Percentiles rank a stretch among this genome's conserved stretches.
These are phyloP conservation scores for Isabelozyma gotoi DNA, from an alignment of 805 yeast species.

Conservation along the genomic window DNA sequence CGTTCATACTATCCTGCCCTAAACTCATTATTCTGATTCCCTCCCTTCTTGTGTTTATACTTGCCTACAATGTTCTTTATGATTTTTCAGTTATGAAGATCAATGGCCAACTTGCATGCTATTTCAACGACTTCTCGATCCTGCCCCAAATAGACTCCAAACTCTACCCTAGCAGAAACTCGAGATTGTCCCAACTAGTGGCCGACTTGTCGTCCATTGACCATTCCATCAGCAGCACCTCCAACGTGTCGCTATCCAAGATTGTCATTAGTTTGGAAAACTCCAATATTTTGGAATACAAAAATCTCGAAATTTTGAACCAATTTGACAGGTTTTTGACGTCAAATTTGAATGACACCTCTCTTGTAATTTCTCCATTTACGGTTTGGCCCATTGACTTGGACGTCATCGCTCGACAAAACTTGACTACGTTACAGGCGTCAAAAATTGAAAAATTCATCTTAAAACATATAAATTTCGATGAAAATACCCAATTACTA, in stretches of 20 bases:
- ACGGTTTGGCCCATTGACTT: conserved; percentile 6
- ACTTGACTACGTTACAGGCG: conserved; percentile 2
- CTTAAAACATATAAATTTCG: conserved; percentile 24
- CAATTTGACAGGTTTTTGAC: neutral
- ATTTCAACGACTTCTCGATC: conserved; percentile 5
- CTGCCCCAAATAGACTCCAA: neutral
- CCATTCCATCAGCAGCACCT: neutral
- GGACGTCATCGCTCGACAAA: neutral
- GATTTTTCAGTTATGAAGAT: conserved; percentile 28
- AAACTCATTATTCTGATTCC: conserved; percentile 28
- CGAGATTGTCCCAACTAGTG: neutral
- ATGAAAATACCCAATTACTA: conserved; percentile 17
- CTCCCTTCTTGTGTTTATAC: conserved; percentile 25
- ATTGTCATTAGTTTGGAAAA: neutral
- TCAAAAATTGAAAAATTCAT: conserved; percentile 9
- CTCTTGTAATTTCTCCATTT: conserved; percentile 12
- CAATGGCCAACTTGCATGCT: conserved; percentile 18
- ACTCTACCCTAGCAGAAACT: neutral
- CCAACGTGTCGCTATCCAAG: conserved; percentile 8
- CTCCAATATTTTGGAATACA: conserved; percentile 10
- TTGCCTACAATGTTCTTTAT: conserved; percentile 37
- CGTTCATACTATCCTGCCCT: conserved; percentile 25
- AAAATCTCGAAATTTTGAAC: conserved; percentile 10
- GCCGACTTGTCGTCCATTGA: neutral
- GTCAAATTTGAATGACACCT: conserved; percentile 1